These are phyloP conservation scores for Syncephalastrum racemosum DNA, from an alignment of 371 early-diverging fungal genomes.

Conservation along the genomic window DNA sequence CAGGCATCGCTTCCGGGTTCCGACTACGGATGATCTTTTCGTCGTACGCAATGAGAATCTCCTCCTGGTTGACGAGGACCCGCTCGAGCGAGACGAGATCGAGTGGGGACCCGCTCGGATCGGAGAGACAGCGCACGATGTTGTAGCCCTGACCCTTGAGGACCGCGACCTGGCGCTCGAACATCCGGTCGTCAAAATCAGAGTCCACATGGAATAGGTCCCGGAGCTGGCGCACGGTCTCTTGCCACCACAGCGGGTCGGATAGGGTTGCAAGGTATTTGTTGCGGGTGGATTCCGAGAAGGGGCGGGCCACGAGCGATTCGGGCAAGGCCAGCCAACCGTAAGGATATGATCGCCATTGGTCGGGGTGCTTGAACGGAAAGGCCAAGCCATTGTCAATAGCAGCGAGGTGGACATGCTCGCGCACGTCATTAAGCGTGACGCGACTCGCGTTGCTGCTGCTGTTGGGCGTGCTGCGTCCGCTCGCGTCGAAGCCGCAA, in stretches of 20 bases:
- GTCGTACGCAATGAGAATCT: slow-evolving; percentile 47
- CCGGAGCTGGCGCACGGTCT: slow-evolving; percentile 66
- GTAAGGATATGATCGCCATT: slow-evolving; percentile 87
- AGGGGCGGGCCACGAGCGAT: slow-evolving; percentile 58
- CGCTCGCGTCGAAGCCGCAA: slow-evolving; percentile 32
- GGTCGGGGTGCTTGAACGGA: slow-evolving; percentile 91
- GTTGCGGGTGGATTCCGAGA: slow-evolving; percentile 65
- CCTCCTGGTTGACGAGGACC: slow-evolving; percentile 56
- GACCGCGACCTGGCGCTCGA: slow-evolving; percentile 78
- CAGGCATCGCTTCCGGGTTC: neutral
- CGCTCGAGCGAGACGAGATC: slow-evolving; percentile 59
- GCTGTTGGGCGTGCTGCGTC: slow-evolving; percentile 23
- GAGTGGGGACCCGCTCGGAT: slow-evolving; percentile 54
- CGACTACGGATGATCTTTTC: slow-evolving; percentile 21
- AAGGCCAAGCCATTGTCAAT: slow-evolving; percentile 94
- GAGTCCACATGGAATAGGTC: slow-evolving; percentile 65
- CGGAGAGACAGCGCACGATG: slow-evolving; percentile 67
- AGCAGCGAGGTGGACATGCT: slow-evolving; percentile 70
- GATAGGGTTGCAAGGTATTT: slow-evolving; percentile 70
- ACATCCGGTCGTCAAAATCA: slow-evolving; percentile 83
- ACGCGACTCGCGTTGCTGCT: slow-evolving; percentile 22
- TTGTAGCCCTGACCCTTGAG: slow-evolving; percentile 88
- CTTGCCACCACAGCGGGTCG: slow-evolving; percentile 78
- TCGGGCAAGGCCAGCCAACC: slow-evolving; percentile 82
- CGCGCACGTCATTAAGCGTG: slow-evolving; percentile 2